Evolutionary conservation across 1,284 basidiomycete species (phyloP), one percentile per base, ranked within the genome.

Genomic region (Porogramme epimiltina): DNA sequence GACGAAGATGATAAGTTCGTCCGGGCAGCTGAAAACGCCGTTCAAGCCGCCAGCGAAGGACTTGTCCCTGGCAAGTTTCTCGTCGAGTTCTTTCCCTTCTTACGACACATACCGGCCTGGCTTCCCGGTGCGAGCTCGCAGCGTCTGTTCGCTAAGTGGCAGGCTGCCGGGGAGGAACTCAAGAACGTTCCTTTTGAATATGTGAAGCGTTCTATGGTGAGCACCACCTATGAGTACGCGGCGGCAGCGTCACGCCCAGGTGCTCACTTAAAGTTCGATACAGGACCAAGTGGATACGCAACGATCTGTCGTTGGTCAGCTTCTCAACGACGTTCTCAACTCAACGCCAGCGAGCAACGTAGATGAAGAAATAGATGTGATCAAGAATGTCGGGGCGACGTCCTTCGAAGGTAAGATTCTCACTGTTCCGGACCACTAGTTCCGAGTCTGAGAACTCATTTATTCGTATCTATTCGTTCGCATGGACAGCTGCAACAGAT

Each of bases 1-100:
- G 37, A 15, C 5, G 47, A 46, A 1, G 40, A 49, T 6, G 59
- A 62, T 22, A 10, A 31, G 41, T 37, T 26, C 59, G 23, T 5
- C 15, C 3, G 15, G 52, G 16, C 44, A 49, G 8, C 55, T 56
- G n/a, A 36, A 45, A 9, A n/a, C 47, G 44, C 3, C 26, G 58
- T 23, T 38, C 39, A 20, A 37, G 25, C 39, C 6, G 34, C n/a
- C 34, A 10, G 22, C 3, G 25, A 26, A 5, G 45, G 22, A n/a
- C 10, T 36, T 24, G 15, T 16, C 3, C 44, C 47, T 8, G 50
- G 46, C 1, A 10, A 31, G 11, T 55, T 25, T 9, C 22, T 45
- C 0, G 44, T 55, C 15, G 38, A 58, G 20, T 38, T 26, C 18
- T 33, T 58, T 0, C 56, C 56, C 3, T 39, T 51, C 33, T 24